Percentiles rank a stretch among this genome's conserved stretches.
These are phyloP conservation scores for Xerocomellus intermedius DNA, from an alignment of 768 basidiomycete species.

Conservation along the genomic window DNA sequence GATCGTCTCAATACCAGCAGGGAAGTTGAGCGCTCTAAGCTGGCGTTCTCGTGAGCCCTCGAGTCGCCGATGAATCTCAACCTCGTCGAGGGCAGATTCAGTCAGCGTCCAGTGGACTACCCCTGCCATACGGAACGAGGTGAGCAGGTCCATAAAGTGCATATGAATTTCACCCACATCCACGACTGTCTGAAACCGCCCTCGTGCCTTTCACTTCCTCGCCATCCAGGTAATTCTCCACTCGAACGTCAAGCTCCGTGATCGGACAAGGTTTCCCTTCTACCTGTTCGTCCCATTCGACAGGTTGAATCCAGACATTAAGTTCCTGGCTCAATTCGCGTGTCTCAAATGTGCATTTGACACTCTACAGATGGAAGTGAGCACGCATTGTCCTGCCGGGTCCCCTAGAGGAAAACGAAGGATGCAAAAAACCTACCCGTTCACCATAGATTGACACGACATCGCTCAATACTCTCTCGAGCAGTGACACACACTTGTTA, in stretches of 20 bases:
- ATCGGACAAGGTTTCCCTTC: slow-evolving; percentile 44
- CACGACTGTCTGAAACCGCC: slow-evolving; percentile 19
- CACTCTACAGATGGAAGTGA: slow-evolving; percentile 38
- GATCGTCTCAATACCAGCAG: slow-evolving; percentile 41
- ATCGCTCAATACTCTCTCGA: slow-evolving; percentile 66
- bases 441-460: slow-evolving; percentile 60
- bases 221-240: slow-evolving; percentile 45
- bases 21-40: slow-evolving; percentile 46
- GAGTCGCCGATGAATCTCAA: slow-evolving; percentile 38
- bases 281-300: slow-evolving; percentile 40
- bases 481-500: slow-evolving; percentile 62
- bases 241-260: slow-evolving; percentile 54
- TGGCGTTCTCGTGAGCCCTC: slow-evolving; percentile 40
- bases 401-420: not conserved
- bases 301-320: slow-evolving; percentile 68
- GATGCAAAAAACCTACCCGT: slow-evolving; percentile 44
- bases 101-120: slow-evolving; percentile 56
- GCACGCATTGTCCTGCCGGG: not conserved
- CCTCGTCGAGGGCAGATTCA: slow-evolving; percentile 33
- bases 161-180: slow-evolving; percentile 12
- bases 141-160: not conserved
- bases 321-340: slow-evolving; percentile 40
- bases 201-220: slow-evolving; percentile 40
- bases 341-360: slow-evolving; percentile 64
- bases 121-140: slow-evolving; percentile 44